phyloP scores from a whole-genome alignment of 139 green algal genomes.

The Volvox africanus region DNA sequence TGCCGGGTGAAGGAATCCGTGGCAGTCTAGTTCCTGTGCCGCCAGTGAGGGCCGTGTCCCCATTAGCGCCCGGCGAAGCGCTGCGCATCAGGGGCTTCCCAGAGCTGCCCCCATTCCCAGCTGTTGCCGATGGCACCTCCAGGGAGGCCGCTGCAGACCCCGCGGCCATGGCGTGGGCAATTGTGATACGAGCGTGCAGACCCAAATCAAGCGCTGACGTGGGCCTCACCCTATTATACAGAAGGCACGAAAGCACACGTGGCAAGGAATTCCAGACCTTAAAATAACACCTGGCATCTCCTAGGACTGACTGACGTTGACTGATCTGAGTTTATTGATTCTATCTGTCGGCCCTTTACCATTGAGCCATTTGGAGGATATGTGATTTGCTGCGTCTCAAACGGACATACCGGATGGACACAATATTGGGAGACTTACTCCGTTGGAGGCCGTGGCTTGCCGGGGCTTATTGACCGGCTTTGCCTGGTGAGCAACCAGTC shows the following conservation, averaged over 20 bases:
- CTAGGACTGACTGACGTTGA: no score
- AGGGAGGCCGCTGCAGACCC: background rate
- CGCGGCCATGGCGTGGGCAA: background rate
- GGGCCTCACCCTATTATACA: background rate
- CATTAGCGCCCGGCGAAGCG: background rate
- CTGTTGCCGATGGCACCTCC: background rate
- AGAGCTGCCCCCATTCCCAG: background rate
- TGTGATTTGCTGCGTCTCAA: no score
- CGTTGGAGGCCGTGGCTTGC: background rate
- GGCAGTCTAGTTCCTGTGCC: conserved; percentile 15
- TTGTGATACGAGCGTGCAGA: conserved; percentile 12
- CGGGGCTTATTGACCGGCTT: background rate
- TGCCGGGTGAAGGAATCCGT: conserved; percentile 36
- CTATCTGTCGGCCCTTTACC: no score
- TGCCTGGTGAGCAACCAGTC: conserved; percentile 50
- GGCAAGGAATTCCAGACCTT: no score
- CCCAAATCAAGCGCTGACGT: conserved; percentile 40
- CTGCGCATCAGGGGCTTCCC: background rate
- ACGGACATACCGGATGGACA: no score
- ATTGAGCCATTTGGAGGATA: no score
- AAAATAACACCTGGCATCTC: no score
- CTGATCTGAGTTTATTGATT: no score
- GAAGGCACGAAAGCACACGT: no score
- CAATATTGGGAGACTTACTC: background rate
- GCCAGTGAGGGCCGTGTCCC: background rate